Evolutionary conservation across 805 yeast species (phyloP).

Genomic region (Candida tallmaniae): DNA sequence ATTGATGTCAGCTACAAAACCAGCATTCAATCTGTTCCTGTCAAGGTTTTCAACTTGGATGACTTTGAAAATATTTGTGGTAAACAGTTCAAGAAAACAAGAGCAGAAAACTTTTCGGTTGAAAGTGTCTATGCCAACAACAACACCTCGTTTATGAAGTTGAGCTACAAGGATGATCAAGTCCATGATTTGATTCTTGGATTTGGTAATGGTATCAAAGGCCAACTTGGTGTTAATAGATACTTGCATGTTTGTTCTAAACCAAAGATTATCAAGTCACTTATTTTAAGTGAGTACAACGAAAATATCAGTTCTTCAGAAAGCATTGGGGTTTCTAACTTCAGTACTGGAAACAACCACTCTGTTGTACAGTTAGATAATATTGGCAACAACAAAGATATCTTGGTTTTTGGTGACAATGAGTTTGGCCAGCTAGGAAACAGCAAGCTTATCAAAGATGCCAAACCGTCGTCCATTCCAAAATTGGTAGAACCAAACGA

Average conservation of each 20-base stretch:
- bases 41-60: constrained; percentile 15
- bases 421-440: constrained; percentile 80
- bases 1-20: constrained; percentile 59
- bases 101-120: constrained; percentile 26
- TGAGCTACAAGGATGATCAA: constrained; percentile 19
- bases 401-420: constrained; percentile 81
- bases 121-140: constrained; percentile 53
- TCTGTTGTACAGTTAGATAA: constrained; percentile 54
- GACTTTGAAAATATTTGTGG: constrained; percentile 14
- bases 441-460: constrained; percentile 61
- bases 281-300: constrained; percentile 52
- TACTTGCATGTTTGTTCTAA: constrained; percentile 67
- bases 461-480: constrained; percentile 53
- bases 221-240: constrained; percentile 79
- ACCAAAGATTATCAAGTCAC: constrained; percentile 55
- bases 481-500: constrained; percentile 53
- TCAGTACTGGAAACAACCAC: constrained; percentile 67
- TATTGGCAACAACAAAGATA: constrained; percentile 42
- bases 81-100: constrained; percentile 34
- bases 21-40: constrained; percentile 68
- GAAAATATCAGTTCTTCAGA: constrained; percentile 40
- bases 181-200: constrained; percentile 39
- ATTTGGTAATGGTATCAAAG: constrained; percentile 82
- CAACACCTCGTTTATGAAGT: constrained; percentile 40
- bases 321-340: constrained; percentile 44